Percentiles rank a stretch among this genome's conserved stretches.
Conservation (phyloP, 352 stramenopile species). For the Globisporangium viniferum region DNA sequence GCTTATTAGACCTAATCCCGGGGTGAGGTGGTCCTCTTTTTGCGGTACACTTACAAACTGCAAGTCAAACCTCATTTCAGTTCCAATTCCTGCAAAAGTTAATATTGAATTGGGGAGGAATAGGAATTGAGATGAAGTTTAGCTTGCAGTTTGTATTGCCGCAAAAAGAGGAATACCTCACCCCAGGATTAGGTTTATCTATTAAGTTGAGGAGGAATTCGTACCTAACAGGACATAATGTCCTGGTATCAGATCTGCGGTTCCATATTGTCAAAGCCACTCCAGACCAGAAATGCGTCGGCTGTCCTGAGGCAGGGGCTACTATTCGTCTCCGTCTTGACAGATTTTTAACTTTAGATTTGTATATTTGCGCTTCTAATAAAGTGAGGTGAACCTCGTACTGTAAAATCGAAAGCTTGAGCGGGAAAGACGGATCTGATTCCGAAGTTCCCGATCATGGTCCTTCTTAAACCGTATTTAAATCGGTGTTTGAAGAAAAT, state of each 20-base stretch:
- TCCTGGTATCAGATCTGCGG: not conserved
- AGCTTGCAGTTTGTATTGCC: too few species aligned
- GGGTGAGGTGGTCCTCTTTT: too few species aligned
- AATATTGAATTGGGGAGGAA: too few species aligned
- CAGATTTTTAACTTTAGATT: not conserved
- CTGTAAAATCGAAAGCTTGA: too few species aligned
- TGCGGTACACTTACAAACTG: too few species aligned
- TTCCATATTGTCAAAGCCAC: not conserved
- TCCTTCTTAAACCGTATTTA: not conserved
- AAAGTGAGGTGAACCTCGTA: not conserved
- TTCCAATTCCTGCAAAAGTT: too few species aligned
- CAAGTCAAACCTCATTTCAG: too few species aligned
- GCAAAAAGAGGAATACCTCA: too few species aligned
- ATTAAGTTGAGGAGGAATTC: too few species aligned
- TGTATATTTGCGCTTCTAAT: not conserved
- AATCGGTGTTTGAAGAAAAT: not conserved
- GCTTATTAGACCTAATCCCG: too few species aligned
- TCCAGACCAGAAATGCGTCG: not conserved
- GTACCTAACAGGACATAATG: not conserved
- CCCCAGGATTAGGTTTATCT: too few species aligned
- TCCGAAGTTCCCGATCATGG: not conserved
- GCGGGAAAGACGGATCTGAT: not conserved
- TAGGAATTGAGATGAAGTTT: too few species aligned
- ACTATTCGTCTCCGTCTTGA: not conserved
- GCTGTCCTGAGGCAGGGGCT: not conserved